Percentiles rank a stretch among this genome's conserved stretches.
These are phyloP conservation scores for Dillenia suffruticosa DNA, from an alignment of 164 flowering plant species.

Conservation along the genomic window DNA sequence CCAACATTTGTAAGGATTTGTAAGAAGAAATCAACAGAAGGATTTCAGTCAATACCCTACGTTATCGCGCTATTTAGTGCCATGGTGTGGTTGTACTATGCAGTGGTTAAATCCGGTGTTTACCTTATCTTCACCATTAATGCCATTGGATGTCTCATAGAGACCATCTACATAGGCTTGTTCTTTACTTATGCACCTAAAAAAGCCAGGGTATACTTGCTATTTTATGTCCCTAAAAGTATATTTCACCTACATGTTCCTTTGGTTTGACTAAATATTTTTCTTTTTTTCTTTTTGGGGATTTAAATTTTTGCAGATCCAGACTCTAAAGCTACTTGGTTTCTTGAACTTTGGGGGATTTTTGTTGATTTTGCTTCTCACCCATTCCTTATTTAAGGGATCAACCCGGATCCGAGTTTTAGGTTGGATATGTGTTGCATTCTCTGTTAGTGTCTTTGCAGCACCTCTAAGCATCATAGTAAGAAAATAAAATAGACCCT, in stretches of 20 bases:
- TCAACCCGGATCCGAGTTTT: slow-evolving; percentile 33
- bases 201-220: slow-evolving; percentile 21
- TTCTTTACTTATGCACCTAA: slow-evolving; percentile 33
- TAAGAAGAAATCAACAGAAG: slow-evolving; percentile 57
- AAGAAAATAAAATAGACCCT: slow-evolving; percentile 5
- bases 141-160: neutral
- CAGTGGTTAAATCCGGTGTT: slow-evolving; percentile 30
- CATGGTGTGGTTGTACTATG: slow-evolving; percentile 62
- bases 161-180: slow-evolving; percentile 18
- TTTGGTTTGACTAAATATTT: neutral
- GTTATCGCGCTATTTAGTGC: slow-evolving; percentile 45
- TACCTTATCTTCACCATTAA: slow-evolving; percentile 41
- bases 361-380: slow-evolving; percentile 34
- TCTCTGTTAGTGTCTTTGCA: slow-evolving; percentile 58
- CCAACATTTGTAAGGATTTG: slow-evolving; percentile 49
- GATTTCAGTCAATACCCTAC: slow-evolving; percentile 55
- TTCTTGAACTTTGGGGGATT: slow-evolving; percentile 46
- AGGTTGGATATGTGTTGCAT: slow-evolving; percentile 68
- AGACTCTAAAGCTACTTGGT: slow-evolving; percentile 43
- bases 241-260: too few species aligned
- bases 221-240: too few species aligned
- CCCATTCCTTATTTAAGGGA: slow-evolving; percentile 36
- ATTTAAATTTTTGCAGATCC: slow-evolving; percentile 27
- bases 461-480: slow-evolving; percentile 83
- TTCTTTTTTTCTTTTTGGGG: neutral